Conservation (phyloP, 306 rosid genomes). For the Cicer pinnatifidum region DNA sequence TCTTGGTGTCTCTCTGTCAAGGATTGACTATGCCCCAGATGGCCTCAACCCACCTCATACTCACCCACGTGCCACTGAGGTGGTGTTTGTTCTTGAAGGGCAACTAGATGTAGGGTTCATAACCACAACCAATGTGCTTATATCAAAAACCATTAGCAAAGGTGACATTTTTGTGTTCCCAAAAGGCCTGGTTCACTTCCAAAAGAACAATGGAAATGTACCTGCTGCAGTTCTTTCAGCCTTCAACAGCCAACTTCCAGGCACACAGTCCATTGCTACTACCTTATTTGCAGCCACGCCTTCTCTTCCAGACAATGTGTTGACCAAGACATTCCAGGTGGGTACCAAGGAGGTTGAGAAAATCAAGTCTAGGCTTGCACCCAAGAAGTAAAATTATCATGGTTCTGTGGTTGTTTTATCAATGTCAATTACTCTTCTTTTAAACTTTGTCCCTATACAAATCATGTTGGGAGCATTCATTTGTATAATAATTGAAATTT, state of each 20-base stretch:
- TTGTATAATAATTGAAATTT: constrained; percentile 27
- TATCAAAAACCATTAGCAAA: constrained; percentile 66
- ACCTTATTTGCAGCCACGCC: constrained; percentile 73
- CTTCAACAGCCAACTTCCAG: constrained; percentile 86
- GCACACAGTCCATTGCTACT: constrained; percentile 65
- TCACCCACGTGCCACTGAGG: constrained; percentile 92
- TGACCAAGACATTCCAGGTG: constrained; percentile 70
- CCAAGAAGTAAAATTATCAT: constrained; percentile 49
- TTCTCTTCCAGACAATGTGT: constrained; percentile 68
- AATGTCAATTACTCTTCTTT: constrained; percentile 11
- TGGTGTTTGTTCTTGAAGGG: constrained; percentile 77
- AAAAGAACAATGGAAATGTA: constrained; percentile 70
- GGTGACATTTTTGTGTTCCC: constrained; percentile 91
- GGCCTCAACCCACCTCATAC: constrained; percentile 97
- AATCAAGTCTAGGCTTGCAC: constrained; percentile 73
- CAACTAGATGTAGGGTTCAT: constrained; percentile 78
- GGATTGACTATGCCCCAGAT: constrained; percentile 85
- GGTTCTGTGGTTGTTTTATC: constrained; percentile 7
- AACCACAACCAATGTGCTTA: constrained; percentile 68
- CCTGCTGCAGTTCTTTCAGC: constrained; percentile 76
- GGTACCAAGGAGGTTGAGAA: constrained; percentile 68
- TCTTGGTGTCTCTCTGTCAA: constrained; percentile 74
- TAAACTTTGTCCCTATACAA: constrained; percentile 1
- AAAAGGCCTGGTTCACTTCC: constrained; percentile 78
- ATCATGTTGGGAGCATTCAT: constrained; percentile 22